Conservation (phyloP, 2,329 filamentous ascomycete genomes). For the Incumbomyces lentus region DNA sequence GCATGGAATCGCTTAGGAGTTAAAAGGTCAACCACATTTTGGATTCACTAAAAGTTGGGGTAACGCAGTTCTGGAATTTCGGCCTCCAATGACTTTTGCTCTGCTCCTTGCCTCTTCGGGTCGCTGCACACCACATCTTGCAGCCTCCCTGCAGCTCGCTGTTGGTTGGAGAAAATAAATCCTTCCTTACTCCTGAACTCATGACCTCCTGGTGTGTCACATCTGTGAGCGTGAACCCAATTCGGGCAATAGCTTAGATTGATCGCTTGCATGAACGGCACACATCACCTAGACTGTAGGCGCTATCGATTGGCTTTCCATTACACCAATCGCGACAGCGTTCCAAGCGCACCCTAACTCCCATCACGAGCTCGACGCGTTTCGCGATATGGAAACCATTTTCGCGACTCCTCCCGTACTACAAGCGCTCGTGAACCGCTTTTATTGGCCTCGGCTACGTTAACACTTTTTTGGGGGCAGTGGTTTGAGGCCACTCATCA, state of each 20-base stretch:
- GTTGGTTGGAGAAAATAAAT: no score
- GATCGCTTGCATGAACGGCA: neutral
- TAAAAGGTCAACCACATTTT: neutral
- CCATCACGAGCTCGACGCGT: neutral
- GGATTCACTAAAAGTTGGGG: slow-evolving; percentile 1
- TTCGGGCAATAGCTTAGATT: no score
- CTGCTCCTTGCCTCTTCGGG: neutral
- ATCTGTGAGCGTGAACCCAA: neutral
- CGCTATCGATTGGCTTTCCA: slow-evolving; percentile 2
- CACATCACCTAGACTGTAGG: neutral
- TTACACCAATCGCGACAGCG: neutral
- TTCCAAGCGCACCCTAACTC: slow-evolving; percentile 1
- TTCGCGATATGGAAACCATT: neutral
- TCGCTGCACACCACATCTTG: neutral
- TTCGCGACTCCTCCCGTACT: neutral
- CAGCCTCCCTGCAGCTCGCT: no score
- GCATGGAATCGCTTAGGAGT: neutral
- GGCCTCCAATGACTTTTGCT: neutral
- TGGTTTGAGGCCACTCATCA: no score
- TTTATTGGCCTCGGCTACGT: no score
- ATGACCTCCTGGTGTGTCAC: slow-evolving; percentile 1
- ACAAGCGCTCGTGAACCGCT: no score
- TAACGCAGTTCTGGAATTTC: slow-evolving; percentile 1
- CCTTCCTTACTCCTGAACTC: neutral
- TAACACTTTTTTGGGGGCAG: no score